Evolutionary conservation across 371 early-diverging fungal genomes (phyloP).

Genomic region (Mortierella sp.): DNA sequence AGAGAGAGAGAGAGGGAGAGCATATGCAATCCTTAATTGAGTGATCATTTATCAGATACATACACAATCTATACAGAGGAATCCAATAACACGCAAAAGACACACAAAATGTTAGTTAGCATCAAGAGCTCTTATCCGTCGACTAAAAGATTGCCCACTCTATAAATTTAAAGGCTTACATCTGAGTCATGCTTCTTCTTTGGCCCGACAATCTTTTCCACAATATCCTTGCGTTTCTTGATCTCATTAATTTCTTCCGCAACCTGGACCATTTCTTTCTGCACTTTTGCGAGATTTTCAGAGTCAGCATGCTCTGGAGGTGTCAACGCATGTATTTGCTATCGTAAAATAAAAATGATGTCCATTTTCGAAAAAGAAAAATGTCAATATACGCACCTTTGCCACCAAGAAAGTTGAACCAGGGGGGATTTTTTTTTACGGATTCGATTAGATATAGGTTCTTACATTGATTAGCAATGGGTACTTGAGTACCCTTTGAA

Average conservation of each 20-base stretch:
- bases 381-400: background rate
- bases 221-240: constrained; percentile 86
- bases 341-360: background rate
- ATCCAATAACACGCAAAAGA: background rate
- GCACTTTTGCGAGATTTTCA: constrained; percentile 63
- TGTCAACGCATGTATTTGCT: constrained; percentile 78
- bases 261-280: constrained; percentile 63
- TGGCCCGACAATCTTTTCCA: constrained; percentile 82
- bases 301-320: constrained; percentile 69
- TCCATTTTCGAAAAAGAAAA: no score
- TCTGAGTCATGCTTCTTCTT: constrained; percentile 74
- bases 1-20: no score
- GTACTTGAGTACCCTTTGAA: constrained; percentile 89
- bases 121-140: no score
- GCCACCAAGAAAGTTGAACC: background rate
- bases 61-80: constrained; percentile 28
- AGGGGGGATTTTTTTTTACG: background rate
- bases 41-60: background rate
- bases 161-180: constrained; percentile 56
- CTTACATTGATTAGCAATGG: constrained; percentile 78
- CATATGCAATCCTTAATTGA: background rate
- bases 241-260: constrained; percentile 88
- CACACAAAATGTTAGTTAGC: background rate
- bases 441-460: background rate
- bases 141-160: background rate